Base-by-base conservation (phyloP, 2,329 filamentous ascomycete species). In the Cladosporium sp. region DNA sequence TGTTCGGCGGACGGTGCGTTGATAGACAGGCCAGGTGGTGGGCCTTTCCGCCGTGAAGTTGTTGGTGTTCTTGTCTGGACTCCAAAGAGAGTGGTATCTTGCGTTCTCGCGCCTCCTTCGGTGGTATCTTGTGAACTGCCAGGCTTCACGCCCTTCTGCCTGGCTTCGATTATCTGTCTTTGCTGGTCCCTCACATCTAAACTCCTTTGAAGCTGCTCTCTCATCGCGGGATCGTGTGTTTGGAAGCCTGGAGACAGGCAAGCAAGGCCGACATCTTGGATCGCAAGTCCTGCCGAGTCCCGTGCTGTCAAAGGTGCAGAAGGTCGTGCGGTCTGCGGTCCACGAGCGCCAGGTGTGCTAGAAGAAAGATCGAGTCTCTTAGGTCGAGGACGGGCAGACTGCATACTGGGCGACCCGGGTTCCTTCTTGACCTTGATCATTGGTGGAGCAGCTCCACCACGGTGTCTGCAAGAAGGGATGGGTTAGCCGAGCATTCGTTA, bases 371-470 rank as follows among this genome's bases (percentile, higher is more conserved):
- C 88, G 51, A 95, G 79, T 64, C 83, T 85, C 63, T 86, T 81
- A 12, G 88, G 88, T 52, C 88, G 80, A 63, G 89, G 88, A 45
- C 88, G 81, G 48, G 86, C 80, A 53, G 83, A 80, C 47, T 83
- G 78, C 63, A 93, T 82, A 56, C 86, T 86, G 48, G 92, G 92
- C 41, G 92, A 96, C 37, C 86, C 74, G 11, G 91, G 91, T 70
- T 99, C 93, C 72, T 96, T 96, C 78, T 97, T 97, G 53, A 99
- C 91, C 57, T 95, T 80, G 56, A 96, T 95, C 73, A 89, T 91
- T 36, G 88, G 88, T 53, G 77, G 71, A 40, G n/a, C n/a, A n/a
- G n/a, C n/a, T 44, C 77, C 68, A 68, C 73, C 70, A 67, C 79
- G 75, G 71, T 76, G 72, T 77, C 78, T 70, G 76, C 43, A 17